These are phyloP conservation scores for Cercospora beticola DNA, from an alignment of 2,329 filamentous ascomycete genomes.

Conservation along the genomic window DNA sequence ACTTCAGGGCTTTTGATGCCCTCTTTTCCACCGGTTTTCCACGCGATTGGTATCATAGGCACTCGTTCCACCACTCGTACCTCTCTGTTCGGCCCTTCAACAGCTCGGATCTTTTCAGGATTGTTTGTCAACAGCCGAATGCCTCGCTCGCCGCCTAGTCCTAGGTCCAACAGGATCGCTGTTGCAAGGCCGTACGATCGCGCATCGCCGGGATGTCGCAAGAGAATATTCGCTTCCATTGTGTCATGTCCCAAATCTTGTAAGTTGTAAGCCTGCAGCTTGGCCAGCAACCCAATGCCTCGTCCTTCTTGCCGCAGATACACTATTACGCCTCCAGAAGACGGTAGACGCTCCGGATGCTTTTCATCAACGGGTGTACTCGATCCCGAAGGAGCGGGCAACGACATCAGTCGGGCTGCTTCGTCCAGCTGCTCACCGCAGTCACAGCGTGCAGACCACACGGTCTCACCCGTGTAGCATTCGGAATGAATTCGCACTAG, in stretches of 20 bases:
- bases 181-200: constrained; percentile 95
- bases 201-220: constrained; percentile 91
- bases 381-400: constrained; percentile 32
- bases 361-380: constrained; percentile 29
- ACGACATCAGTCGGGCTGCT: constrained; percentile 83
- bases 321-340: constrained; percentile 81
- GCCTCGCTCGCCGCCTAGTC: constrained; percentile 65
- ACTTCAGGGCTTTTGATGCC: constrained; percentile 87
- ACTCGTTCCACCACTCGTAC: constrained; percentile 85
- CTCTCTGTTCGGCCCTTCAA: constrained; percentile 88
- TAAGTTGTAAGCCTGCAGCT: constrained; percentile 96
- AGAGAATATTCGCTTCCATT: constrained; percentile 87
- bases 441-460: constrained; percentile 96
- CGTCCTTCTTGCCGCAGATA: constrained; percentile 95
- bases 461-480: constrained; percentile 97
- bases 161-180: constrained; percentile 86
- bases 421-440: constrained; percentile 98
- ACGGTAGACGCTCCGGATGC: constrained; percentile 41
- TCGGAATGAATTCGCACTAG: constrained; percentile 95
- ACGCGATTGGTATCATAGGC: constrained; percentile 91
- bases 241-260: constrained; percentile 97
- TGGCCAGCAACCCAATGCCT: constrained; percentile 90
- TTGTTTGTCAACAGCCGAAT: constrained; percentile 92
- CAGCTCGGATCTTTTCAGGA: constrained; percentile 90
- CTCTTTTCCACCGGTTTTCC: constrained; percentile 73